Evolutionary conservation across 331 rosid species (phyloP), one percentile per base, ranked within the genome.

Genomic region (Malus hybrid): DNA sequence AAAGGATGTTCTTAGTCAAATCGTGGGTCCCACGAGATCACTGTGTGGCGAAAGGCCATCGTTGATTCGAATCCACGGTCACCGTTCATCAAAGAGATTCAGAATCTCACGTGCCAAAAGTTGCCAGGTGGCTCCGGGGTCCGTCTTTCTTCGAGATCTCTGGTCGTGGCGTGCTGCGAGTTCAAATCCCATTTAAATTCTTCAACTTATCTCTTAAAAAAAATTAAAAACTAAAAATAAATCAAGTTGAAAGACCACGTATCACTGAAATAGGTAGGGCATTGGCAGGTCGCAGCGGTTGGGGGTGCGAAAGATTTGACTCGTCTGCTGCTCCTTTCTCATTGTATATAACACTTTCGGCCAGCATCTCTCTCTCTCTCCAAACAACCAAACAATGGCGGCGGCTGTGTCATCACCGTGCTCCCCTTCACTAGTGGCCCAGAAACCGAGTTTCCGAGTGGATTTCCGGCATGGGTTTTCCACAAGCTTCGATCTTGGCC

Each of bases 391-490:
- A 42, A 12, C 19, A 73, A 61, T 61, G 76, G 76, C 59, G 83
- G 87, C 87, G 61, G 77, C 87, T 50, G 72, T 77, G 72, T 39
- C 80, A 69, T 70, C 80, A 31, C 70, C 73, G 4, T 79, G 70
- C 65, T 50, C 79, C 15, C 22, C 74, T 66, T 28, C 83, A n/a
- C 22, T 68, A 7, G 22, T 32, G 44, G 54, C 72, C 69, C 75
- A 9, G 60, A 85, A 71, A 20, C 73, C 81, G 29, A 19, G 50
- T 65, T 27, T 60, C 8, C 36, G 15, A 56, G 7, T 75, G 33
- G 62, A 29, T 77, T 83, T 74, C 11, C 70, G 80, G 36, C 46
- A 20, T 64, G 73, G 61, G 68, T 75, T 78, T 52, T 59, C 55
- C 16, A 75, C 54, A 67, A 80, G 82, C 20, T 80, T 71, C 59